Conservation (phyloP, 805 yeast genomes). For the Zygoascus tannicola region DNA sequence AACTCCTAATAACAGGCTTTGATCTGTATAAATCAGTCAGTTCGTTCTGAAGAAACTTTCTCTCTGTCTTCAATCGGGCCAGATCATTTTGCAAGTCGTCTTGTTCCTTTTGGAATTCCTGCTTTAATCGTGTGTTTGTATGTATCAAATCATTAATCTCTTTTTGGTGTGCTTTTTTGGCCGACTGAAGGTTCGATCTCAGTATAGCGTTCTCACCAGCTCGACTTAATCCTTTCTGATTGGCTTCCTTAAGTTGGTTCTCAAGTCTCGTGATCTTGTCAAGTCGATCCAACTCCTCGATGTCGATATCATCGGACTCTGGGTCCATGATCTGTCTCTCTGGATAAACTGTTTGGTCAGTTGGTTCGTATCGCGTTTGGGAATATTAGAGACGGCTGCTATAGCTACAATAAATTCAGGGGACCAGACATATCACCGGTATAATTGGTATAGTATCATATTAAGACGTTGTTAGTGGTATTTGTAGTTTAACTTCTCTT, state of each 20-base stretch:
- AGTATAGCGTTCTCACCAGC: constrained; percentile 78
- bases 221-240: constrained; percentile 38
- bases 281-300: constrained; percentile 17
- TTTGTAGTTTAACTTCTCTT: too few species aligned
- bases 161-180: constrained; percentile 18
- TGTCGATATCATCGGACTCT: constrained; percentile 10
- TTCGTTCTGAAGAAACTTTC: constrained; percentile 45
- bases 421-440: too few species aligned
- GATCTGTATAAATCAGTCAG: constrained; percentile 19
- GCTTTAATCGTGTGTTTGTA: constrained; percentile 15
- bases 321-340: background rate
- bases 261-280: background rate
- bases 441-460: too few species aligned
- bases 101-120: constrained; percentile 30
- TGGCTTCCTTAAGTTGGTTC: constrained; percentile 17
- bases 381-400: too few species aligned
- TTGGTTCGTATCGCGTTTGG: background rate
- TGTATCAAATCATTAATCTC: constrained; percentile 22
- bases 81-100: constrained; percentile 35
- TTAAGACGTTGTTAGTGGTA: too few species aligned
- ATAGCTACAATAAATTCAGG: too few species aligned
- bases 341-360: background rate
- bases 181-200: constrained; percentile 43
- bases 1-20: background rate
- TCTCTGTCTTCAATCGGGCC: constrained; percentile 43